These are phyloP conservation scores for Endoconidiophora laricicola DNA, from an alignment of 2,329 filamentous ascomycete species.

Conservation along the genomic window DNA sequence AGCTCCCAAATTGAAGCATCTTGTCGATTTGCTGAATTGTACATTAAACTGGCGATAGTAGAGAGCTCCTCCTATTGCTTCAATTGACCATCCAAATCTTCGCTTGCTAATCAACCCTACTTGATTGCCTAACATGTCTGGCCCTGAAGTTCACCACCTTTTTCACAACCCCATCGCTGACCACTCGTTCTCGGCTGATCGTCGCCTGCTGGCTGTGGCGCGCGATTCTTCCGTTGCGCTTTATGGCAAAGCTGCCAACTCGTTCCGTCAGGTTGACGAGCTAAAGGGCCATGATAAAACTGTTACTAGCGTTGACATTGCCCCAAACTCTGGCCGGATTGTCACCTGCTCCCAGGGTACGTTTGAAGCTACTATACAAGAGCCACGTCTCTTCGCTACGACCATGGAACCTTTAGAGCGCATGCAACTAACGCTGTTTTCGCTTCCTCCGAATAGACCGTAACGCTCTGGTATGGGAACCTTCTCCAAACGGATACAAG, in stretches of 20 bases:
- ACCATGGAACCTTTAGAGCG: not conserved
- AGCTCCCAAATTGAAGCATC: slow-evolving; percentile 4
- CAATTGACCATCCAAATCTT: not conserved
- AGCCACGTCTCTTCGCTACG: not conserved
- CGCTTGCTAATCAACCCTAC: slow-evolving; percentile 15
- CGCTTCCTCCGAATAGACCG: slow-evolving; percentile 44
- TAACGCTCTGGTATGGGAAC: slow-evolving; percentile 96
- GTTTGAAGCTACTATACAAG: not conserved
- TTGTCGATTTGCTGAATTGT: not conserved
- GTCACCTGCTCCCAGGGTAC: slow-evolving; percentile 92
- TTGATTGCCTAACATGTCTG: slow-evolving; percentile 40
- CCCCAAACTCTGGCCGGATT: slow-evolving; percentile 75
- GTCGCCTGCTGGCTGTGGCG: slow-evolving; percentile 72
- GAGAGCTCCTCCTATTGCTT: slow-evolving; percentile 55
- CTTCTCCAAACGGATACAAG: slow-evolving; percentile 82
- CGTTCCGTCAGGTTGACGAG: slow-evolving; percentile 77
- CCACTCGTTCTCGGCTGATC: slow-evolving; percentile 94
- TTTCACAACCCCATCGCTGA: slow-evolving; percentile 94
- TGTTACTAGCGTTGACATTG: slow-evolving; percentile 91
- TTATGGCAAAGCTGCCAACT: slow-evolving; percentile 54
- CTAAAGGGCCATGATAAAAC: slow-evolving; percentile 94
- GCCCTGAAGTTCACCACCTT: slow-evolving; percentile 86
- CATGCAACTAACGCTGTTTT: not conserved
- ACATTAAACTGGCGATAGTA: slow-evolving; percentile 51
- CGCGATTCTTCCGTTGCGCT: slow-evolving; percentile 83